Evolutionary conservation across 805 yeast genomes (phyloP), one percentile per base, ranked within the genome.

Genomic region (Hermanozyma aechmeae): DNA sequence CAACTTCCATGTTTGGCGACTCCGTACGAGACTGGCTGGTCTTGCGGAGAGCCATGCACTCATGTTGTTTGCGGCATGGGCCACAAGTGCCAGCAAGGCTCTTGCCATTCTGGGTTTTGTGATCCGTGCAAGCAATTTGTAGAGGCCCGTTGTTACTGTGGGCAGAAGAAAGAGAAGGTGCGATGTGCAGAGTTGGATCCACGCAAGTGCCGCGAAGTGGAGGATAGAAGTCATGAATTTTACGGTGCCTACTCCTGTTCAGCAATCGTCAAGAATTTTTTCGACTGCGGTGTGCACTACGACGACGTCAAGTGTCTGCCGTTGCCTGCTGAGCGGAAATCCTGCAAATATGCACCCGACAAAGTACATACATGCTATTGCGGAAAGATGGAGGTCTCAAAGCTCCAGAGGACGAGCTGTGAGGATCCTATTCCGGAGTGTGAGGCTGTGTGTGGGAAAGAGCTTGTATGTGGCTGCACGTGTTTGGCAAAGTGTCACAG

Each of bases 31-130:
- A 56, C 54, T 3, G 86, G 84, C 9, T 79, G 85, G 87, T 48
- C 54, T 4, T 86, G 96, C 53, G 68, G 62, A 1, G 64, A 65
- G 2, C 50, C 53, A 1, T 86, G 96, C 53, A 64, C 63, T 5
- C 75, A 76, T 35, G 32, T 58, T 3, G 46, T 84, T 48, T 82
- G 95, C 11, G 56, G 53, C 18, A 73, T 92, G 58, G 57, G 69
- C 9, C 96, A 87, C 48, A 53, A 46, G 24, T 86, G 96, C 54
- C 38, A 52, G 3, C 52, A 56, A 24, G 56, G 47, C 5, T 16
- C 13, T 13, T 86, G 96, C 50, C 96, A 86, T 53, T 48, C 58
- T n/a, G 95, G 94, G 0, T 58, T 81, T 14, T 86, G 96, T 59
- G 95, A 93, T 0, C 61, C 65, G 5, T 86, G 96, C 51, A 54